A percentile compares a stretch with the other conserved stretches of the same genome.
These are phyloP conservation scores for Acanthamoeba royreba DNA, from an alignment of 208 protist genomes.

Conservation along the genomic window DNA sequence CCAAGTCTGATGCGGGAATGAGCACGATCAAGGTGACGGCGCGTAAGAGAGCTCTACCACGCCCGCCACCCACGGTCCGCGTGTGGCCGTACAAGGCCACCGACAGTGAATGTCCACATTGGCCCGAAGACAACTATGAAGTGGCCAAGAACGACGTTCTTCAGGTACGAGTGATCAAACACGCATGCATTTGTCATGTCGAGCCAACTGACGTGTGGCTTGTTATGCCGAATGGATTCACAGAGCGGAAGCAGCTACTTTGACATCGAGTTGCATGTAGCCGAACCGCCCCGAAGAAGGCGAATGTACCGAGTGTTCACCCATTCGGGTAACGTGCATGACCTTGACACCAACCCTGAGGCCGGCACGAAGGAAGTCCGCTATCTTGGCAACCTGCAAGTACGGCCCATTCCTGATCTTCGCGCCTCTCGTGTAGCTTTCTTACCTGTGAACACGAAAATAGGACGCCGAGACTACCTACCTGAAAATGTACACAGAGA, in stretches of 20 bases:
- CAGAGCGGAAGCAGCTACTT: background rate
- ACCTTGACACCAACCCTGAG: background rate
- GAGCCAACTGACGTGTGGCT: background rate
- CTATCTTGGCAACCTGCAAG: background rate
- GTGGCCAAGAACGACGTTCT: background rate
- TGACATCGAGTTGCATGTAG: background rate
- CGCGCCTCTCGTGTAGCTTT: background rate
- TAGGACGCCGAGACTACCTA: background rate
- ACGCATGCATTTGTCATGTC: background rate
- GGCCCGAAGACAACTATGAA: constrained; percentile 15
- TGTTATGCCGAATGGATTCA: background rate
- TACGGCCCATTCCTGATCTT: background rate
- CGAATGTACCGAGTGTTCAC: constrained; percentile 14
- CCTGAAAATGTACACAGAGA: background rate
- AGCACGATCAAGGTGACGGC: background rate
- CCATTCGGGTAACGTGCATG: background rate
- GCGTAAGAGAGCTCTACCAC: background rate
- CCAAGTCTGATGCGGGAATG: background rate
- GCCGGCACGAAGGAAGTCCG: background rate
- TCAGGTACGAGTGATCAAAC: background rate
- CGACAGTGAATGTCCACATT: background rate
- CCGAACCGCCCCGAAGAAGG: background rate
- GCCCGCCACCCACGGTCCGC: background rate
- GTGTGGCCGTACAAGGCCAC: constrained; percentile 37
- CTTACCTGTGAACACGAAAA: background rate